Percentiles rank a stretch among this genome's conserved stretches.
These are phyloP conservation scores for Termitomyces sp. DNA, from an alignment of 768 basidiomycete species.

Conservation along the genomic window DNA sequence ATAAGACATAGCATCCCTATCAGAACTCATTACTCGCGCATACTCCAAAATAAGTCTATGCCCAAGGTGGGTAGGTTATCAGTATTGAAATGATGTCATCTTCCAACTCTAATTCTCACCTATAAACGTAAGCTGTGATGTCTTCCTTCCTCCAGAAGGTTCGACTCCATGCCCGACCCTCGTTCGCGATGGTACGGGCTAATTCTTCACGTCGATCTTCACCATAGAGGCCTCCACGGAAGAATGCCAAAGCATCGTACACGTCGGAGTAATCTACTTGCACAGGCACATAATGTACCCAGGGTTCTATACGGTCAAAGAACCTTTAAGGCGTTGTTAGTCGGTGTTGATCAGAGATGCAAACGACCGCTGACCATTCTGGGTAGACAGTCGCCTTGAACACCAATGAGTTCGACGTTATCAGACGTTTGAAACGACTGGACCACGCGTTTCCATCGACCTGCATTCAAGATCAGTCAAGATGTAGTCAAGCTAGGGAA, in stretches of 20 bases:
- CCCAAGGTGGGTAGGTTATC: background rate
- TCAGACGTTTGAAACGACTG: slow-evolving; percentile 52
- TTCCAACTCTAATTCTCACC: slow-evolving; percentile 26
- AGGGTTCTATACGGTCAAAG: slow-evolving; percentile 36
- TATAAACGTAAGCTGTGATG: slow-evolving; percentile 44
- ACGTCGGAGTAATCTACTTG: slow-evolving; percentile 55
- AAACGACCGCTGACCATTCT: slow-evolving; percentile 43
- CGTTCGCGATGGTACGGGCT: slow-evolving; percentile 28
- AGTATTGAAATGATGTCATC: background rate
- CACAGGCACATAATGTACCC: slow-evolving; percentile 66
- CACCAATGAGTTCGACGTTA: slow-evolving; percentile 53
- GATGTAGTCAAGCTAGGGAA: background rate
- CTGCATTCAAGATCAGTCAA: slow-evolving; percentile 19
- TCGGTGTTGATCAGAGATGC: background rate
- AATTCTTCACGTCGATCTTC: slow-evolving; percentile 49
- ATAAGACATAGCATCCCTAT: slow-evolving; percentile 28
- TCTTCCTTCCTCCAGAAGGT: slow-evolving; percentile 49
- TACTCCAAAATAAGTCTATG: slow-evolving; percentile 27
- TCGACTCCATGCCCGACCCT: slow-evolving; percentile 30
- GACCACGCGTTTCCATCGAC: slow-evolving; percentile 58
- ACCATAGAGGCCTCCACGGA: slow-evolving; percentile 49
- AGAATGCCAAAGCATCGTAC: slow-evolving; percentile 63
- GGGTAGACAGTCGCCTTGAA: slow-evolving; percentile 61
- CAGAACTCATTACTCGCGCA: slow-evolving; percentile 26
- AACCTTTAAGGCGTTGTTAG: slow-evolving; percentile 13